Evolutionary conservation across 2,329 filamentous ascomycete species (phyloP).

Genomic region (Plectosphaerella sp.): DNA sequence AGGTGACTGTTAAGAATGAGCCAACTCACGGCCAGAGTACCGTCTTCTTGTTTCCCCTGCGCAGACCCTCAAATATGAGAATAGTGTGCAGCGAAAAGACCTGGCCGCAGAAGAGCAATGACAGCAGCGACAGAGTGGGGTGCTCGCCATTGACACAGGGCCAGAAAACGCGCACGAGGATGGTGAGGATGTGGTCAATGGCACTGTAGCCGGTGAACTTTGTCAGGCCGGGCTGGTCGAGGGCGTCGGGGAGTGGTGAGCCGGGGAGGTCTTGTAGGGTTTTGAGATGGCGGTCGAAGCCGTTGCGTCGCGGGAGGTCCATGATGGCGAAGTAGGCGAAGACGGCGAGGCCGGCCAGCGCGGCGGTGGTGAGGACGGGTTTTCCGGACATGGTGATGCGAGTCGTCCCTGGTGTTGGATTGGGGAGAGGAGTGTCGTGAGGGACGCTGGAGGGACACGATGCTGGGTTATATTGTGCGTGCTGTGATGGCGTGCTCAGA

Average conservation of each 20-base stretch:
- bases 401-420: not conserved
- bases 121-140: constrained; percentile 12
- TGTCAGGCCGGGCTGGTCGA: not conserved
- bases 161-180: constrained; percentile 13
- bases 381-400: not conserved
- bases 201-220: constrained; percentile 12
- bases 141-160: constrained; percentile 9
- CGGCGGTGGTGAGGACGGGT: not conserved
- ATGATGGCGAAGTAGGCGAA: not conserved
- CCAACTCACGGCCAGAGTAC: constrained; percentile 13
- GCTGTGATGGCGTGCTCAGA: not conserved
- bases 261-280: not conserved
- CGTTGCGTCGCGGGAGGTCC: not conserved
- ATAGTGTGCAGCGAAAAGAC: constrained; percentile 14
- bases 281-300: not conserved
- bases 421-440: not conserved
- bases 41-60: constrained; percentile 13
- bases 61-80: constrained; percentile 13
- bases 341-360: not conserved
- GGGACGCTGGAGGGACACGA: not conserved
- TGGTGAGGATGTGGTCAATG: constrained; percentile 12
- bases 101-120: constrained; percentile 15
- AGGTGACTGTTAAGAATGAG: not conserved
- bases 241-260: not conserved
- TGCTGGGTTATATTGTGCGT: too few species aligned